phyloP scores from a whole-genome alignment of 352 stramenopile genomes.

The Phytopythium delawarense region DNA sequence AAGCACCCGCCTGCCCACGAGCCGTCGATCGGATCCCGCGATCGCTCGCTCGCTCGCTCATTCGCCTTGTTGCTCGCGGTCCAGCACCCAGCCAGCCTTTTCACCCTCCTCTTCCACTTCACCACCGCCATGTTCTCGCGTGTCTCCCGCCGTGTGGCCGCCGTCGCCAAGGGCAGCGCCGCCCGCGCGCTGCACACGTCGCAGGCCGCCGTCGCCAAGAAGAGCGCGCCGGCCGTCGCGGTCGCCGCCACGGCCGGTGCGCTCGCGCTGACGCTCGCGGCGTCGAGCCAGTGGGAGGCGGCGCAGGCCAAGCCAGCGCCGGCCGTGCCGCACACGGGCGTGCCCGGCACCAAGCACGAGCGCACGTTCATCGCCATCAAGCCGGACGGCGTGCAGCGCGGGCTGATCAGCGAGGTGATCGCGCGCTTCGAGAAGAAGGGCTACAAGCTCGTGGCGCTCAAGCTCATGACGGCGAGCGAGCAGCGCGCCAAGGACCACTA shows the following conservation, averaged over 20 bases:
- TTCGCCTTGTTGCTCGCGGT: constrained; percentile 26
- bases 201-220: constrained; percentile 31
- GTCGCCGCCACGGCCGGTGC: constrained; percentile 34
- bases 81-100: constrained; percentile 17
- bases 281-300: constrained; percentile 29
- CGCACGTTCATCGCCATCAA: constrained; percentile 95
- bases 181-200: constrained; percentile 50
- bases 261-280: constrained; percentile 41
- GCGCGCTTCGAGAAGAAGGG: constrained; percentile 94
- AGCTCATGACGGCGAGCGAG: constrained; percentile 92
- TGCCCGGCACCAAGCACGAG: constrained; percentile 91
- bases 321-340: constrained; percentile 57
- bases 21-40: neutral
- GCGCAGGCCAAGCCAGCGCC: constrained; percentile 46
- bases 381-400: constrained; percentile 93
- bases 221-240: constrained; percentile 24
- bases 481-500: constrained; percentile 92
- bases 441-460: constrained; percentile 94
- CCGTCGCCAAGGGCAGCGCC: constrained; percentile 54
- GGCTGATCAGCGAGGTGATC: constrained; percentile 94
- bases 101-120: neutral
- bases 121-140: constrained; percentile 56
- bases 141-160: constrained; percentile 58
- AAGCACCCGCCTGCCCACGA: neutral
- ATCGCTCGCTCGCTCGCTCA: constrained; percentile 16